phyloP scores from a whole-genome alignment of 2,329 filamentous ascomycete species.

The Paecilomyces sp. region DNA sequence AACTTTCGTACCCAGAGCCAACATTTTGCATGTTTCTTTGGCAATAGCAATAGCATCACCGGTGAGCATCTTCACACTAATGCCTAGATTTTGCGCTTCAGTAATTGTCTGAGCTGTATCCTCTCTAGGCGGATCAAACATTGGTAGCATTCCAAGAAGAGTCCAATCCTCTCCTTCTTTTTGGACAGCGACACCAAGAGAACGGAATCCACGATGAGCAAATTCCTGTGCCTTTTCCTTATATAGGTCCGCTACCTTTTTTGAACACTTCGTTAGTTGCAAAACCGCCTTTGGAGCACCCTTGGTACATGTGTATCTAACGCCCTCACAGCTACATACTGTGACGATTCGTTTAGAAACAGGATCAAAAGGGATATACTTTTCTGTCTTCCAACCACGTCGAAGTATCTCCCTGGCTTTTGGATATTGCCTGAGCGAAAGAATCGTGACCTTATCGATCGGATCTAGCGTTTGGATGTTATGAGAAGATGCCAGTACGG shows the following conservation, averaged over 20 bases:
- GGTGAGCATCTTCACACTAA: slow-evolving; percentile 74
- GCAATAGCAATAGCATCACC: slow-evolving; percentile 74
- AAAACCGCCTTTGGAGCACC: slow-evolving; percentile 71
- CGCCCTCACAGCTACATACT: slow-evolving; percentile 59
- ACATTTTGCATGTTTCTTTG: slow-evolving; percentile 76
- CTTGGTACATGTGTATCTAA: slow-evolving; percentile 67
- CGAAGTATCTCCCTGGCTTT: slow-evolving; percentile 68
- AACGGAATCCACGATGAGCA: slow-evolving; percentile 70
- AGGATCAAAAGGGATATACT: slow-evolving; percentile 64
- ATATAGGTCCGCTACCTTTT: slow-evolving; percentile 59
- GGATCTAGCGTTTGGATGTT: slow-evolving; percentile 72
- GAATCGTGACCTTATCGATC: slow-evolving; percentile 72
- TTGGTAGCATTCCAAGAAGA: slow-evolving; percentile 67
- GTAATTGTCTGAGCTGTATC: slow-evolving; percentile 72
- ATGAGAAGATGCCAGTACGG: slow-evolving; percentile 68
- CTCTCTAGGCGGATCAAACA: slow-evolving; percentile 74
- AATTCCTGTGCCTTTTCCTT: slow-evolving; percentile 67
- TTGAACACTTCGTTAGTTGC: slow-evolving; percentile 59
- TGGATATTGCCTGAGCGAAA: slow-evolving; percentile 67
- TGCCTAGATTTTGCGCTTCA: slow-evolving; percentile 67
- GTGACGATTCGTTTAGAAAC: slow-evolving; percentile 74
- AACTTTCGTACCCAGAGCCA: slow-evolving; percentile 70
- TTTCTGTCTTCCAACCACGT: slow-evolving; percentile 67
- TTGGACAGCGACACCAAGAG: slow-evolving; percentile 69
- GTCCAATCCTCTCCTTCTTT: slow-evolving; percentile 68